Evolutionary conservation across 129 eudicot genomes (phyloP), one percentile per base, ranked within the genome.

Genomic region (Flaveria bidentis): DNA sequence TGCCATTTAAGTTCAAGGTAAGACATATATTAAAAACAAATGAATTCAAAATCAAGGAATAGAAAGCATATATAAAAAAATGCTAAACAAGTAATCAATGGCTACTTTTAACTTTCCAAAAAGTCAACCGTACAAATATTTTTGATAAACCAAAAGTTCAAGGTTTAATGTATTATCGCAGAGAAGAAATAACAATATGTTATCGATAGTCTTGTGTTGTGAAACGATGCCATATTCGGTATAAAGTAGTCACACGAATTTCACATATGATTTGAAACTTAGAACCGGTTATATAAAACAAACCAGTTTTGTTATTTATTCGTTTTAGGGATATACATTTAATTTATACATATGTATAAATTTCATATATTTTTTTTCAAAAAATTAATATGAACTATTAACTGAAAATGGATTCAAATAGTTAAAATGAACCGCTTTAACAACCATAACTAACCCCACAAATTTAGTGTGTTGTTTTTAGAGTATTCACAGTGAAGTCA

Each of bases 111-210:
- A 41, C 78, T 80, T 80, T 73, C 67, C n/a, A 44, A 51, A 71
- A 73, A 64, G 78, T 80, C 83, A 80, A 80, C 74, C n/a, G 73
- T 44, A 18, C 36, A 58, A 58, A 58, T 20, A 58, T 55, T 18
- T 53, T 17, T 18, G 0, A 6, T 57, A 20, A 57, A 57, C 33
- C 33, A 57, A 57, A 22, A 57, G 9, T 20, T 57, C 64, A 20
- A 56, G 64, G 64, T 20, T 9, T 57, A 57, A 57, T 56, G 14
- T 56, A 20, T 56, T n/a, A n/a, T 17, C 8, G 25, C 26, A 18
- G 0, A 45, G 49, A 45, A 45, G 14, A 45, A 45, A 45, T 45
- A 45, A 45, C 49, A 1, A 9, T 55, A 55, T 55, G 28, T 55
- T 7, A 17, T 55, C 20, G 62, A 55, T 55, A 7, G 26, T 55